A percentile compares a stretch with the other conserved stretches of the same genome.
These are phyloP conservation scores for Hysterangium stoloniferum DNA, from an alignment of 768 basidiomycete species.

Conservation along the genomic window DNA sequence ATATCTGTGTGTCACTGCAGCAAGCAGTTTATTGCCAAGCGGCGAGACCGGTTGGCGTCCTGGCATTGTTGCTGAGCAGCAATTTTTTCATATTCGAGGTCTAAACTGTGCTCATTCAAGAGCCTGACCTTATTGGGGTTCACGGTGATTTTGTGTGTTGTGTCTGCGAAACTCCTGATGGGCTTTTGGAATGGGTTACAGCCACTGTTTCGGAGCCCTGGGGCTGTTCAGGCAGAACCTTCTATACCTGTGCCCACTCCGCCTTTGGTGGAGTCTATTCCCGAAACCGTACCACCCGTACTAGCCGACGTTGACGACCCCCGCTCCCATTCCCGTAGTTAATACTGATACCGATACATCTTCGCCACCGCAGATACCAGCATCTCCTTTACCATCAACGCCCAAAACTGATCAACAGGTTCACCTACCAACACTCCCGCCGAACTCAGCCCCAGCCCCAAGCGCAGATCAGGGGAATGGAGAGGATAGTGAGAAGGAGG, in stretches of 20 bases:
- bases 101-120: too few relatives aligned
- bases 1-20: too few relatives aligned
- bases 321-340: too few relatives aligned
- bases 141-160: not conserved
- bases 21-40: too few relatives aligned
- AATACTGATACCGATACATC: too few relatives aligned
- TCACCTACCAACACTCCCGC: not conserved
- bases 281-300: too few relatives aligned
- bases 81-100: too few relatives aligned
- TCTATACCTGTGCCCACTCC: not conserved
- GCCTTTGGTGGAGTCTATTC: not conserved
- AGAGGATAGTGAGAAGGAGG: conserved; percentile 55
- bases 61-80: too few relatives aligned
- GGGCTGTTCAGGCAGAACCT: not conserved
- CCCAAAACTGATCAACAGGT: not conserved
- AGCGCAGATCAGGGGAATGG: conserved; percentile 32
- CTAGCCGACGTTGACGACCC: too few relatives aligned
- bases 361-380: not conserved
- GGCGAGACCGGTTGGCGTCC: too few relatives aligned
- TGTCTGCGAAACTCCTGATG: not conserved
- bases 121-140: not conserved
- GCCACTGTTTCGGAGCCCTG: not conserved
- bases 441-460: not conserved
- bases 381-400: not conserved
- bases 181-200: not conserved